Evolutionary conservation across 2,329 filamentous ascomycete species (phyloP), one percentile per base, ranked within the genome.

Genomic region (Venturia pyrina): DNA sequence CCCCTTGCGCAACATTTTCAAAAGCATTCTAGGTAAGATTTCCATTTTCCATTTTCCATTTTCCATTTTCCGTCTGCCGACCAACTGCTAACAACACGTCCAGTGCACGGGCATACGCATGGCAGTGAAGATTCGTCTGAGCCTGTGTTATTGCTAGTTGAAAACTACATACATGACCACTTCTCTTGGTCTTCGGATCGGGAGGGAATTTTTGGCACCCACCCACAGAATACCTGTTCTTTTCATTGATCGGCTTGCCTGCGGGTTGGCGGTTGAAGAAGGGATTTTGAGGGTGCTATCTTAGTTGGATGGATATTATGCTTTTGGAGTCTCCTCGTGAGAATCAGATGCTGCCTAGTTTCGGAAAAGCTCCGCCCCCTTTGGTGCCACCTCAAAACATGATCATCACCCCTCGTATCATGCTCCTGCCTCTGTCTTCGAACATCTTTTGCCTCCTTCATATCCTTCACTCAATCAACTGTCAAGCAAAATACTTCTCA

Each of bases 111-210:
- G 89, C 87, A 85, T 89, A 90, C 84, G 87, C 85, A 84, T 87
- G 85, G 85, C 87, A 88, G 87, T 91, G 88, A 91, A 86, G 89
- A 90, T 87, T 87, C 84, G 87, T 91, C 89, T 86, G 89, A 91
- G 87, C 86, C 85, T 83, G 85, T 84, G 83, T 90, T 90, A 89
- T 90, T 91, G 89, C 89, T 91, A 89, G 87, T 90, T 90, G 88
- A 89, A 89, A 90, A 89, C 88, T 90, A 89, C 82, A 80, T 74
- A 43, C 41, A 71, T 89, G 88, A 90, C 88, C 82, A 82, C 91
- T 82, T 81, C 83, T 79, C 83, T 84, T 85, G 87, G 83, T 81
- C 80, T 40, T 41, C 34, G 82, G 83, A 82, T 62, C 84, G 85
- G 79, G 80, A 83, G 83, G 88, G 89, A 91, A 91, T 91, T 87